Evolutionary conservation across 768 basidiomycete genomes (phyloP).

Genomic region (Auricularia heimuer): DNA sequence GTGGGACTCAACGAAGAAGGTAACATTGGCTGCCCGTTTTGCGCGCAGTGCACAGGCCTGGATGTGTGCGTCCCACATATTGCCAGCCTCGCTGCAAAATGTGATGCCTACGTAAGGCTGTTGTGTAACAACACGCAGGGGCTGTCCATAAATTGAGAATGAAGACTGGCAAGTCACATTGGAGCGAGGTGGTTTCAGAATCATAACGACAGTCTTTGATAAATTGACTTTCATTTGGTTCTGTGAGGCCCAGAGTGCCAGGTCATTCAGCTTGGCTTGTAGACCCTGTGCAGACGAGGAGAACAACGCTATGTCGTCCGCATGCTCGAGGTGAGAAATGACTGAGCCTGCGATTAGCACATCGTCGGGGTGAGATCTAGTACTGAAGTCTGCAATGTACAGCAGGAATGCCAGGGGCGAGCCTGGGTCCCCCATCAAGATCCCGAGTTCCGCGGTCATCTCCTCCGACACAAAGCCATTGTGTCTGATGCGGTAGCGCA

Average conservation of each 20-base stretch:
- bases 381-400: constrained; percentile 9
- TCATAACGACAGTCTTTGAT: too few species aligned
- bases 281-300: neutral
- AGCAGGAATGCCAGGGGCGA: constrained; percentile 11
- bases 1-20: neutral
- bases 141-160: neutral
- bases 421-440: constrained; percentile 14
- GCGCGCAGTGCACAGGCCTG: neutral
- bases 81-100: neutral
- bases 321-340: neutral
- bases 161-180: neutral
- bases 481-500: constrained; percentile 6
- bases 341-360: constrained; percentile 2
- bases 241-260: neutral
- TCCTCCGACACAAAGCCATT: neutral
- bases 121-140: neutral
- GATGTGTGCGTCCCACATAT: constrained; percentile 1
- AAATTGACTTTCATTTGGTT: too few species aligned
- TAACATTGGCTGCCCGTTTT: neutral
- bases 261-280: neutral
- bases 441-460: constrained; percentile 10
- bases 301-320: neutral
- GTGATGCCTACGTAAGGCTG: constrained; percentile 7
- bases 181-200: too few species aligned
- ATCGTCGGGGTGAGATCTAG: constrained; percentile 7